These are phyloP conservation scores for Henckelia pumila DNA, from an alignment of 257 asterid species.

Conservation along the genomic window DNA sequence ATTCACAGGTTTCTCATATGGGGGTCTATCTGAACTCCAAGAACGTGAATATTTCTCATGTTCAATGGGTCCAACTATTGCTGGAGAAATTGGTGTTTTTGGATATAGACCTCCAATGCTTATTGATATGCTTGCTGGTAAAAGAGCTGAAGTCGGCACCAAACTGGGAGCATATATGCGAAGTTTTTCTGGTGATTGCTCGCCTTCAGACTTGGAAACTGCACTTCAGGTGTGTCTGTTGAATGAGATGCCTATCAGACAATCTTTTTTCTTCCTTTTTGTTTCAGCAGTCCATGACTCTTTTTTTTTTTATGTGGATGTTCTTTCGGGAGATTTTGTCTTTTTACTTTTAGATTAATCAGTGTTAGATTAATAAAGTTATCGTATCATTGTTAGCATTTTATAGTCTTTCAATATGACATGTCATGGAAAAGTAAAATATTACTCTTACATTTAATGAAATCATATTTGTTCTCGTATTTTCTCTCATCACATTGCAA, in stretches of 20 bases:
- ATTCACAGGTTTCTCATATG: constrained; percentile 90
- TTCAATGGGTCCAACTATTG: constrained; percentile 95
- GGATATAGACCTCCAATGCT: constrained; percentile 92
- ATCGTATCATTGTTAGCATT: neutral
- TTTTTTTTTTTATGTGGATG: neutral
- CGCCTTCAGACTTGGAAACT: constrained; percentile 95
- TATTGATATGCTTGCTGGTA: constrained; percentile 96
- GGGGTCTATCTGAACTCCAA: constrained; percentile 92
- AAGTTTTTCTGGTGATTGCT: constrained; percentile 93
- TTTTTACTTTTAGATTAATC: neutral
- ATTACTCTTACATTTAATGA: neutral
- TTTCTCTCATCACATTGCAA: no score
- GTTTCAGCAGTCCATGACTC: constrained; percentile 14
- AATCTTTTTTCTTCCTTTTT: constrained; percentile 1
- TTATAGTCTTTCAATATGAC: neutral
- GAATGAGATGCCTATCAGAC: constrained; percentile 22
- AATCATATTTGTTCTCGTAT: neutral
- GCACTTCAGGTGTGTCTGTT: constrained; percentile 75
- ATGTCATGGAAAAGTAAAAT: neutral
- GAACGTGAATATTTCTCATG: constrained; percentile 84
- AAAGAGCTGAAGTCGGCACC: constrained; percentile 92
- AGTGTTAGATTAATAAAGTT: neutral
- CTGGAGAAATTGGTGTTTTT: constrained; percentile 96
- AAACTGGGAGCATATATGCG: constrained; percentile 93
- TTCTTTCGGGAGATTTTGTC: neutral